phyloP scores from a whole-genome alignment of 148 eudicot species.

The Vaccinium darrowii region DNA sequence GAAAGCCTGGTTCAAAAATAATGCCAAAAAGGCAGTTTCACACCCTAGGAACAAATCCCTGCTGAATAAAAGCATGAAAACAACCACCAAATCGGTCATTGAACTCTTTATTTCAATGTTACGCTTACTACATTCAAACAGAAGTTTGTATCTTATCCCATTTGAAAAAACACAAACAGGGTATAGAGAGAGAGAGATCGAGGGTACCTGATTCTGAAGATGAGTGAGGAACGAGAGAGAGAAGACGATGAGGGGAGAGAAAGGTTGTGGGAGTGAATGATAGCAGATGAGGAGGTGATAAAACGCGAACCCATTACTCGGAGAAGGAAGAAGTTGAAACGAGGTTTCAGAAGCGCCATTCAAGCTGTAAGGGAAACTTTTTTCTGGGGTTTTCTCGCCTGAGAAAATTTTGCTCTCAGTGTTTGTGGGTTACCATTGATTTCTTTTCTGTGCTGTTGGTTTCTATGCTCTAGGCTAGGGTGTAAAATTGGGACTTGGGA shows the following conservation, averaged over 20 bases:
- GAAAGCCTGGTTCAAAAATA: too few relatives aligned
- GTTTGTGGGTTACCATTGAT: neutral
- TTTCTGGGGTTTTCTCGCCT: slow-evolving; percentile 4
- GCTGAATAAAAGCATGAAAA: neutral
- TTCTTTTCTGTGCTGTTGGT: neutral
- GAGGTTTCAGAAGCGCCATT: slow-evolving; percentile 51
- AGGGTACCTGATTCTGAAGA: slow-evolving; percentile 29
- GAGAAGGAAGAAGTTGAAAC: slow-evolving; percentile 24
- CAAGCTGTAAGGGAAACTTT: neutral
- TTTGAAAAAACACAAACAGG: neutral
- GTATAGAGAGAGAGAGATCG: neutral
- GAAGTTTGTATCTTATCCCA: neutral
- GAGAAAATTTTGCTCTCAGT: neutral
- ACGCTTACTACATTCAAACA: neutral
- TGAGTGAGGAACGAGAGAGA: slow-evolving; percentile 18
- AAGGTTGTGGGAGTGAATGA: slow-evolving; percentile 21
- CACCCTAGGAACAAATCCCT: neutral
- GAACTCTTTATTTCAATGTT: neutral
- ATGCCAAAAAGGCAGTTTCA: neutral
- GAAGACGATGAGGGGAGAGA: slow-evolving; percentile 19
- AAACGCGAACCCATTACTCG: slow-evolving; percentile 48
- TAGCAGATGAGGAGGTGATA: slow-evolving; percentile 19
- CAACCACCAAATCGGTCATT: neutral
- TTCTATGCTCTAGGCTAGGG: too few relatives aligned
- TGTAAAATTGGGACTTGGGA: neutral